These are phyloP conservation scores for Alternaria tenuissima DNA, from an alignment of 2,329 filamentous ascomycete species.

Conservation along the genomic window DNA sequence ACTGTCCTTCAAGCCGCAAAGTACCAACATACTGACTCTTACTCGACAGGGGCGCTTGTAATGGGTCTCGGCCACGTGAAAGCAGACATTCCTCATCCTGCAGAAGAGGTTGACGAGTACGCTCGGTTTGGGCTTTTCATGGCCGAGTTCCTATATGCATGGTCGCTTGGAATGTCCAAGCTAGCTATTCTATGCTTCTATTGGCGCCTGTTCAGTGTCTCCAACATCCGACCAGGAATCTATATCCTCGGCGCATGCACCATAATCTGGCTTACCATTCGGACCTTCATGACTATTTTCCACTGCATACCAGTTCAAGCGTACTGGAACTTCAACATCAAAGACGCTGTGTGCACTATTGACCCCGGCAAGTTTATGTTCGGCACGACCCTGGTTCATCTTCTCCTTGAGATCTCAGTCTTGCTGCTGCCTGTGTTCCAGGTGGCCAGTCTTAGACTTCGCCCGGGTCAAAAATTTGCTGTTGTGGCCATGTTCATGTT, in stretches of 20 bases:
- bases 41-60: neutral
- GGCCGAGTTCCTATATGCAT: neutral
- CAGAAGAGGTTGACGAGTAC: neutral
- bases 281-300: neutral
- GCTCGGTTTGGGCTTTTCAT: neutral
- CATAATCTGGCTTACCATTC: neutral
- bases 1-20: neutral
- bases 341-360: neutral
- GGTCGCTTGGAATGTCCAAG: neutral
- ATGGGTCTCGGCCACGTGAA: neutral
- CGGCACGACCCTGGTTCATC: neutral
- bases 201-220: neutral
- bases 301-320: neutral
- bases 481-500: slow-evolving; percentile 7
- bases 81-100: neutral
- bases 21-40: neutral
- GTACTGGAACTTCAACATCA: neutral
- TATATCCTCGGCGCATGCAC: neutral
- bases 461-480: neutral
- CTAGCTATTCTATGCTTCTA: neutral
- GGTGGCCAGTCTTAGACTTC: neutral
- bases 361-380: neutral
- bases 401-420: neutral
- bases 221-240: neutral
- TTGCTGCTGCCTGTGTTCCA: neutral